Evolutionary conservation across 1,284 basidiomycete genomes (phyloP).

Genomic region (Microstroma glucosiphilum): DNA sequence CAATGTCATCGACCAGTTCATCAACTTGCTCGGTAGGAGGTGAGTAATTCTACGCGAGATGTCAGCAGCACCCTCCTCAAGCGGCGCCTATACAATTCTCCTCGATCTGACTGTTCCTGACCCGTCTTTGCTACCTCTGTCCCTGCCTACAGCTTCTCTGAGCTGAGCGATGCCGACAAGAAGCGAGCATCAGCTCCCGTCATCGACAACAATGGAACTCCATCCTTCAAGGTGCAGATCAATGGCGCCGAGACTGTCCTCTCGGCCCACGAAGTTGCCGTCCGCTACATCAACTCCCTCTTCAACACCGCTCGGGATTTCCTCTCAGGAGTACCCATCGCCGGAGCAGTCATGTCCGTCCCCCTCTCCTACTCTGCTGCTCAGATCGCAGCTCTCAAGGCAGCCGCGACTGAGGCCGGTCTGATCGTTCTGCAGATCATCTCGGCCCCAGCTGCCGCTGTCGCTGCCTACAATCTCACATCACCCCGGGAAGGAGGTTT

Average conservation of each 20-base stretch:
- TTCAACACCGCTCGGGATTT: constrained; percentile 85
- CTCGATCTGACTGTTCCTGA: background rate
- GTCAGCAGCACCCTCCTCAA: no score
- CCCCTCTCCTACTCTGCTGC: constrained; percentile 67
- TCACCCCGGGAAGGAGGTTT: constrained; percentile 54
- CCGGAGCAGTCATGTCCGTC: constrained; percentile 77
- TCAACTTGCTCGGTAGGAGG: constrained; percentile 88
- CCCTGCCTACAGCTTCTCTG: constrained; percentile 61
- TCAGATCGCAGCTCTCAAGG: constrained; percentile 67
- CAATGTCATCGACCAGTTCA: constrained; percentile 90
- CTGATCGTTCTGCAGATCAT: constrained; percentile 73
- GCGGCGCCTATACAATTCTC: background rate
- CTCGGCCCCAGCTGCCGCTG: constrained; percentile 72
- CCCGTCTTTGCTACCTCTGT: background rate
- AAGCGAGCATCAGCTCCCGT: constrained; percentile 76
- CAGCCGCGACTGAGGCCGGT: constrained; percentile 67
- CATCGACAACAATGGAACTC: constrained; percentile 59
- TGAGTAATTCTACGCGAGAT: no score
- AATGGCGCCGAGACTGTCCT: constrained; percentile 65
- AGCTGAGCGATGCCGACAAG: constrained; percentile 63
- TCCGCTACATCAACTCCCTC: constrained; percentile 78
- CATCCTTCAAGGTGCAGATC: constrained; percentile 67
- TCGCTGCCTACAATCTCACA: constrained; percentile 56
- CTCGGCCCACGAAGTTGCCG: constrained; percentile 75
- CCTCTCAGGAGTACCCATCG: constrained; percentile 68